Conservation (phyloP, 306 rosid genomes). For the Hippophae gyantsensis region DNA sequence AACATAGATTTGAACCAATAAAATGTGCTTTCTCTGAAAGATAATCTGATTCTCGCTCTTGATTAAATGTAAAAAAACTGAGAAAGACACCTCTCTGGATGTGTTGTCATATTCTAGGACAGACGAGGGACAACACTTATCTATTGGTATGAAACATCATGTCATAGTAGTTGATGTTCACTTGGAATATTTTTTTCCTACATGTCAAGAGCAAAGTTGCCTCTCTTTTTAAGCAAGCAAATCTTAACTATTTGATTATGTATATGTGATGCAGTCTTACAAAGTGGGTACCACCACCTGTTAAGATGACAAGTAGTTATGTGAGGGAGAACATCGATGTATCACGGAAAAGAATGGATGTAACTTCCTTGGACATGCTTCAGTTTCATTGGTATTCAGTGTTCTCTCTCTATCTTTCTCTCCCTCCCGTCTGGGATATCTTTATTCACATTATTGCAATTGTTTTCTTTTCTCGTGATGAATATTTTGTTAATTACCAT, state of each 20-base stretch:
- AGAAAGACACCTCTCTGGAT: no score
- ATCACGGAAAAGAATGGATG: constrained; percentile 95
- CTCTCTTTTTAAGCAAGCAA: neutral
- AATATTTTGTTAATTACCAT: no score
- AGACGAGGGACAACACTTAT: no score
- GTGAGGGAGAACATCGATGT: constrained; percentile 77
- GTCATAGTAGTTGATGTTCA: no score
- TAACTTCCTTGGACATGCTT: constrained; percentile 91
- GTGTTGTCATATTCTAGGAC: no score
- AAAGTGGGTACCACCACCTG: constrained; percentile 97
- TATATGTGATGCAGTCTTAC: constrained; percentile 64
- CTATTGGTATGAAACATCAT: no score
- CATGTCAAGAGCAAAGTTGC: no score
- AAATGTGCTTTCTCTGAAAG: no score
- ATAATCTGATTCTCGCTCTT: no score
- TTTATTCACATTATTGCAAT: neutral
- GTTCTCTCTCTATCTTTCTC: constrained; percentile 2
- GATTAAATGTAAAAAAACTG: no score
- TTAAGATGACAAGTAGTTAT: constrained; percentile 82
- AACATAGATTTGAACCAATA: no score
- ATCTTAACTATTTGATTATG: neutral
- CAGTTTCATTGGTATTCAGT: constrained; percentile 81
- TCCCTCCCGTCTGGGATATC: neutral
- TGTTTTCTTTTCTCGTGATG: neutral
- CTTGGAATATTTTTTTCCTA: no score